A percentile compares a stretch with the other conserved stretches of the same genome.
These are phyloP conservation scores for Trametes cinnabarina DNA, from an alignment of 768 basidiomycete species.

Conservation along the genomic window DNA sequence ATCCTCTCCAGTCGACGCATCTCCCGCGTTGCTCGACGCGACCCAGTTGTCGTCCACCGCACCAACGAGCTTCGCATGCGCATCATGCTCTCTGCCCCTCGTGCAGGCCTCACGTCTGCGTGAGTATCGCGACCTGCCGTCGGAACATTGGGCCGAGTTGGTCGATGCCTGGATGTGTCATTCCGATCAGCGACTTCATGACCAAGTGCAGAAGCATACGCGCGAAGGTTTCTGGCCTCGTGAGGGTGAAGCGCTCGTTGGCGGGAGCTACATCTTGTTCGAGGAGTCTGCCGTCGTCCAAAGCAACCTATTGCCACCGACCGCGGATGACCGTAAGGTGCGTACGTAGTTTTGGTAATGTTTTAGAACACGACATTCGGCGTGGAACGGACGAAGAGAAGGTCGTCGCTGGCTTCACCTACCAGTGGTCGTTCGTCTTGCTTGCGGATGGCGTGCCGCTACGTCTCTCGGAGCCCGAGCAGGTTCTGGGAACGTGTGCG, in stretches of 20 bases:
- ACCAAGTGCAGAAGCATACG: constrained; percentile 57
- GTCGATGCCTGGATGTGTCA: constrained; percentile 99
- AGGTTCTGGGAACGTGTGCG: constrained; percentile 46
- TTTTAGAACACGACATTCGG: neutral
- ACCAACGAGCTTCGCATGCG: constrained; percentile 71
- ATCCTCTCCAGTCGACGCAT: constrained; percentile 29
- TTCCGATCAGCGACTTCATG: constrained; percentile 78
- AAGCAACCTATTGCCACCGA: constrained; percentile 47
- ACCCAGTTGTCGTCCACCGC: constrained; percentile 51
- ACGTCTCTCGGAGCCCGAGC: constrained; percentile 50
- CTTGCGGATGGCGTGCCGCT: constrained; percentile 14
- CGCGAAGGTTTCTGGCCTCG: constrained; percentile 79
- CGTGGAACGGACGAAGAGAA: constrained; percentile 82
- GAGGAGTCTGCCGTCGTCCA: constrained; percentile 55
- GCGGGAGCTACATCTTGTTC: constrained; percentile 86
- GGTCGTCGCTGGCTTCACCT: constrained; percentile 70
- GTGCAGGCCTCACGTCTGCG: constrained; percentile 46
- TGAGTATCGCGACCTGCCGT: constrained; percentile 82
- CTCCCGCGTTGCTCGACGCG: constrained; percentile 64
- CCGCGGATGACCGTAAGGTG: constrained; percentile 50
- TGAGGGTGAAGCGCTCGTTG: constrained; percentile 72
- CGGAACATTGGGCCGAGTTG: constrained; percentile 96
- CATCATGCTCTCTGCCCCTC: constrained; percentile 76
- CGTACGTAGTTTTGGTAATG: constrained; percentile 33
- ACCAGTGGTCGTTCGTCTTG: constrained; percentile 57